Conservation (phyloP, 1,284 basidiomycete genomes). For the Mycena sp. region DNA sequence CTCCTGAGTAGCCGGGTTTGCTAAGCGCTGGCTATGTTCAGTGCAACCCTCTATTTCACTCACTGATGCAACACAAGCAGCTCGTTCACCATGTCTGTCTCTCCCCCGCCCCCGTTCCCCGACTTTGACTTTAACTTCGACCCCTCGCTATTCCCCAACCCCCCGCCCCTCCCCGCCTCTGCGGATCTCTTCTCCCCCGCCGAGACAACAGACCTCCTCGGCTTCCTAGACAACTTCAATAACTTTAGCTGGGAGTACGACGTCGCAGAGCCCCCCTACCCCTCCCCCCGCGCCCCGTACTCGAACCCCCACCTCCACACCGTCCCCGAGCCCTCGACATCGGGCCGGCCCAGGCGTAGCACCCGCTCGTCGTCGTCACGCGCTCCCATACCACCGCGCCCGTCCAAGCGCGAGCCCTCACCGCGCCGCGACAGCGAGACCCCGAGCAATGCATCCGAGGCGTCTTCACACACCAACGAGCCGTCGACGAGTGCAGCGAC, state of each 20-base stretch:
- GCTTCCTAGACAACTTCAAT: constrained; percentile 81
- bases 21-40: neutral
- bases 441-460: constrained; percentile 44
- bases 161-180: constrained; percentile 69
- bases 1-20: no score
- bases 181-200: constrained; percentile 78
- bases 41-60: constrained; percentile 11
- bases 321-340: constrained; percentile 52
- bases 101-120: constrained; percentile 51
- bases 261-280: constrained; percentile 20
- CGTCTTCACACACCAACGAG: constrained; percentile 35
- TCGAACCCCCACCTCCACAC: constrained; percentile 57
- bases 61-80: constrained; percentile 13
- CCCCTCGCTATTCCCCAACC: constrained; percentile 64
- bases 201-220: constrained; percentile 76
- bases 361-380: constrained; percentile 42
- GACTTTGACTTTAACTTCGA: constrained; percentile 76
- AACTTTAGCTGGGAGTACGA: constrained; percentile 67
- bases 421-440: constrained; percentile 35
- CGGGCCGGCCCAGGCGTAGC: constrained; percentile 39
- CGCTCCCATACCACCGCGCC: no score
- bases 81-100: constrained; percentile 42
- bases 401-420: no score
- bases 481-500: constrained; percentile 24
- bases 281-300: constrained; percentile 46